Base-by-base conservation (phyloP, 176 grass and related monocot species). In the Raddia guianensis region DNA sequence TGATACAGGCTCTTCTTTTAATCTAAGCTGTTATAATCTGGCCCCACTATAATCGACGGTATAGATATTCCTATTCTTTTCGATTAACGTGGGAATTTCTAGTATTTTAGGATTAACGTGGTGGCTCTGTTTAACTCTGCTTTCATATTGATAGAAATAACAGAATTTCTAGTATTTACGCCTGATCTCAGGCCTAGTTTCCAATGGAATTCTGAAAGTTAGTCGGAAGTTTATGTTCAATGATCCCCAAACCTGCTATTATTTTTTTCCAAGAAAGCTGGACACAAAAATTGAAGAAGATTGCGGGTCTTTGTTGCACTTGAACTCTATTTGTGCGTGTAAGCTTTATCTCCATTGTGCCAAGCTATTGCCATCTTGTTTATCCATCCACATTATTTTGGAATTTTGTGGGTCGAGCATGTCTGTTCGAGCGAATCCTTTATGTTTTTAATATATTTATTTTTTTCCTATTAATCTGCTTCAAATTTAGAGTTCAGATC, bases 401-500 rank as follows among this genome's bases (percentile, higher is more conserved):
- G 15, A 61, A 55, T 67, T 70, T 9, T 14, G 5, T 12, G 2
- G 35, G 52, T 2, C 8, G 12, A 3, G 51, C 43, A 42, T 8
- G 15, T 79, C 18, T 44, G 1, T 21, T 83, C 12, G 2, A 27
- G 4, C 32, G 63, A 15, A 62, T 12, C 52, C 14, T 19, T 66
- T 37, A 56, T 50, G n/a, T 21, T 49, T 70, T 70, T 10, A 27
- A 47, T 48, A 11, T 70, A 7, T 70, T 3, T 49, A 1, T 33
- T 66, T 71, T 68, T 34, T 19, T 16, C 47, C 44, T 51, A 27
- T 43, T 34, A 53, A 64, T 8, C 9, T 74, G 12, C 63, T 18
- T 48, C 9, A 34, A 9, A 75, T 82, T 71, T 21, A 65, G 27
- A 70, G 35, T 71, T 76, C 18, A 72, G 32, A 77, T 21, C 63